phyloP scores from a whole-genome alignment of 345 rosid species.

The Microcos paniculata region DNA sequence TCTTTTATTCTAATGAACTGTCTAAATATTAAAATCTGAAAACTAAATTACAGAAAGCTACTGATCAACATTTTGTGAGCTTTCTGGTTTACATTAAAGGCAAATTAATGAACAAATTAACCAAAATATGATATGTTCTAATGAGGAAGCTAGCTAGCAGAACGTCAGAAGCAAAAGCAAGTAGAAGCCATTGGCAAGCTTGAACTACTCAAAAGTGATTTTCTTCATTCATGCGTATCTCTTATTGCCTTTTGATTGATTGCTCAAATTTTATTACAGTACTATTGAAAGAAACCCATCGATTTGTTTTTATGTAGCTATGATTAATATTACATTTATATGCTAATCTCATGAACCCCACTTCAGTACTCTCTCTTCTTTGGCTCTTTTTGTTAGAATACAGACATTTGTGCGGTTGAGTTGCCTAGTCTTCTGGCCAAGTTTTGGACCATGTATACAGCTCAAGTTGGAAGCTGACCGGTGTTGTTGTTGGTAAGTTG shows the following conservation, averaged over 20 bases:
- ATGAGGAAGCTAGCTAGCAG: too few species aligned
- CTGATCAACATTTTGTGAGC: too few species aligned
- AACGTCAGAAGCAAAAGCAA: neutral
- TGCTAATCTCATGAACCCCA: neutral
- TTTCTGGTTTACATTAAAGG: too few species aligned
- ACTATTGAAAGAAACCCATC: neutral
- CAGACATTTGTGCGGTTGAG: neutral
- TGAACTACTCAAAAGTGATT: neutral
- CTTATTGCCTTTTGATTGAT: neutral
- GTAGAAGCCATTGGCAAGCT: neutral
- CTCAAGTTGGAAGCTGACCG: neutral
- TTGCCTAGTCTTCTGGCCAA: neutral
- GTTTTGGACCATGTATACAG: conserved; percentile 21
- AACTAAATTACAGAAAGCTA: too few species aligned
- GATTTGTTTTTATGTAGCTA: neutral
- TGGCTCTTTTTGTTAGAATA: neutral
- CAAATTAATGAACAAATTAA: too few species aligned
- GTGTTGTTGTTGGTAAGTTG: neutral
- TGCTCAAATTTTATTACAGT: neutral
- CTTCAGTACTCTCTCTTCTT: neutral
- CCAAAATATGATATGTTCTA: too few species aligned
- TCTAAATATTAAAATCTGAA: too few species aligned
- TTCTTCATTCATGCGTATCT: neutral
- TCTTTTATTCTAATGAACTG: too few species aligned
- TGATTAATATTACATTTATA: too few species aligned